Conservation (phyloP, 1,284 basidiomycete genomes). For the Ceraceosorus bombacis region DNA sequence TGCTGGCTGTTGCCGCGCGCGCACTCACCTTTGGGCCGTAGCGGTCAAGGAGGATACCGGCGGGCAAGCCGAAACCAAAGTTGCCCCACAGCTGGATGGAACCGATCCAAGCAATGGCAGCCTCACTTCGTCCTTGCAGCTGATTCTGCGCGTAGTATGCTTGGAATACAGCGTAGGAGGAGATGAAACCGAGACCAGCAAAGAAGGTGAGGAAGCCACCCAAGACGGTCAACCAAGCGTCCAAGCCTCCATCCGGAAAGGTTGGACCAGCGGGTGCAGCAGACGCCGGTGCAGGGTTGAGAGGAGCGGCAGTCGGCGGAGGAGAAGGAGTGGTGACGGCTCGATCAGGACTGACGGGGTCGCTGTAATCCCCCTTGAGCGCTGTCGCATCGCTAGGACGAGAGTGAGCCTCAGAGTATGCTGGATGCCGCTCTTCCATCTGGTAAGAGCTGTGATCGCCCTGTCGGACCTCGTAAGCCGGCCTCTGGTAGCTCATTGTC, state of each 20-base stretch:
- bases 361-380: no score
- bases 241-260: constrained; percentile 5
- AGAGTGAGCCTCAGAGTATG: no score
- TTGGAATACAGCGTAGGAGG: constrained; percentile 9
- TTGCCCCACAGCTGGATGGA: constrained; percentile 4
- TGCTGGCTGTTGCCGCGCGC: no score
- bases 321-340: no score
- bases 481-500: no score
- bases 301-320: no score
- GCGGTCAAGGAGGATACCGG: not conserved
- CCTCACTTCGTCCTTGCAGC: not conserved
- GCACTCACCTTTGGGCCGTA: no score
- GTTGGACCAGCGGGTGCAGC: not conserved
- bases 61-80: not conserved
- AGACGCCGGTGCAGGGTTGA: not conserved
- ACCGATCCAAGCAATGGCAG: constrained; percentile 9
- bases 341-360: no score
- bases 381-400: no score
- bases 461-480: no score
- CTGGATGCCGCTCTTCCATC: no score
- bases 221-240: constrained; percentile 5
- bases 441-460: no score
- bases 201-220: constrained; percentile 9
- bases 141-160: constrained; percentile 7
- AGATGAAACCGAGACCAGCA: constrained; percentile 5